Evolutionary conservation across 2,329 filamentous ascomycete genomes (phyloP).

Genomic region (Colletotrichum plurivorum): DNA sequence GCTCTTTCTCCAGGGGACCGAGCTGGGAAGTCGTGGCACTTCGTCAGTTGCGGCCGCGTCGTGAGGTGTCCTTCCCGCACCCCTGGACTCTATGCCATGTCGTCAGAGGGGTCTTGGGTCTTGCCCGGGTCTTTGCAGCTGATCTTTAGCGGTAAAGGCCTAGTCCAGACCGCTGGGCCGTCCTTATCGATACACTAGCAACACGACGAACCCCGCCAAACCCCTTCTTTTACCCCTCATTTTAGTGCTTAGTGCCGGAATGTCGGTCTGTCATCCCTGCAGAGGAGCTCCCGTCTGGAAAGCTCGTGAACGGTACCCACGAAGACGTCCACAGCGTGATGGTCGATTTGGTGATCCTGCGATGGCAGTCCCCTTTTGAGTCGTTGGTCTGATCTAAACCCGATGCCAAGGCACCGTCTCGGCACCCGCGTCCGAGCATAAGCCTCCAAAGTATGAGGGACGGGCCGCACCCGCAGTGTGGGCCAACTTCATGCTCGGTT

Average conservation of each 20-base stretch:
- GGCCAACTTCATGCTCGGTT: constrained; percentile 17
- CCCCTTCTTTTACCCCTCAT: constrained; percentile 24
- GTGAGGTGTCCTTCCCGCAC: background rate
- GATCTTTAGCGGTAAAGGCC: constrained; percentile 30
- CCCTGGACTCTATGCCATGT: constrained; percentile 17
- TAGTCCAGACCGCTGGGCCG: constrained; percentile 17
- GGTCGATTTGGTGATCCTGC: background rate
- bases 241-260: constrained; percentile 18
- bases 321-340: background rate
- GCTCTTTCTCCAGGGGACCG: constrained; percentile 15
- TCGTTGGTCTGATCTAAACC: constrained; percentile 8
- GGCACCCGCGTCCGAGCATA: background rate
- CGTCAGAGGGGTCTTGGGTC: constrained; percentile 18
- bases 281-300: background rate
- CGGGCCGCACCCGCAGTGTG: constrained; percentile 22
- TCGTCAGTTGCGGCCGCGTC: constrained; percentile 1
- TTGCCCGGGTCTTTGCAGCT: constrained; percentile 4
- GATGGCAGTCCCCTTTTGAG: background rate
- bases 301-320: background rate
- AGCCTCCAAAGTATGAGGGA: constrained; percentile 17
- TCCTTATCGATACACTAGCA: constrained; percentile 20
- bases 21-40: constrained; percentile 13
- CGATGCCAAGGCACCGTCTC: background rate
- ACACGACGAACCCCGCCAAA: constrained; percentile 21
- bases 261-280: constrained; percentile 31